phyloP scores from a whole-genome alignment of 2,329 filamentous ascomycete species.

The Colletotrichum musicola region DNA sequence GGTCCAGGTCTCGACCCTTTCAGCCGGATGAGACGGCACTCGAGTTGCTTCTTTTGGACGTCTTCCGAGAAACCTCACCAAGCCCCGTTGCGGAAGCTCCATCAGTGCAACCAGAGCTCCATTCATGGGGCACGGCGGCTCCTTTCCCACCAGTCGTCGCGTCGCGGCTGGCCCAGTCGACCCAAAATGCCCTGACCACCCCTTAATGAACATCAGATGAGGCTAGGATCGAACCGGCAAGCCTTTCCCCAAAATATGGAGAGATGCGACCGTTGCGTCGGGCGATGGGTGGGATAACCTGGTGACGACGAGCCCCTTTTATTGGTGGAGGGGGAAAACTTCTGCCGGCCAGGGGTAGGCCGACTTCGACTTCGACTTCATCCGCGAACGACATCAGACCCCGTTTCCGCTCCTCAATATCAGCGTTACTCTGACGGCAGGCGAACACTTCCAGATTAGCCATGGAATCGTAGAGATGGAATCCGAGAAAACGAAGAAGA shows the following conservation, averaged over 20 bases:
- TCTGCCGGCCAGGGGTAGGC: background rate
- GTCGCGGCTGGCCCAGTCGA: background rate
- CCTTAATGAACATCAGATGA: slow-evolving; percentile 15
- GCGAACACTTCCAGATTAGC: slow-evolving; percentile 5
- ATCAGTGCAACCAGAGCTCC: background rate
- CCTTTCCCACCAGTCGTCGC: background rate
- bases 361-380: slow-evolving; percentile 4
- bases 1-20: background rate
- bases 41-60: background rate
- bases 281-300: background rate
- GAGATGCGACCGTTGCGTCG: background rate
- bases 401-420: background rate
- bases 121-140: background rate
- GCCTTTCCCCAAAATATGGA: background rate
- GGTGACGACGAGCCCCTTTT: background rate
- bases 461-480: background rate
- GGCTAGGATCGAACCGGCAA: slow-evolving; percentile 11
- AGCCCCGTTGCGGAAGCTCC: background rate
- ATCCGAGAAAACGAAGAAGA: background rate
- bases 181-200: background rate
- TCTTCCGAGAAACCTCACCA: background rate
- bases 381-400: background rate
- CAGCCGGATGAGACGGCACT: background rate
- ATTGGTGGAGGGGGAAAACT: slow-evolving; percentile 14
- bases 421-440: background rate